phyloP scores from a whole-genome alignment of 148 eudicot species.

The Silene latifolia region DNA sequence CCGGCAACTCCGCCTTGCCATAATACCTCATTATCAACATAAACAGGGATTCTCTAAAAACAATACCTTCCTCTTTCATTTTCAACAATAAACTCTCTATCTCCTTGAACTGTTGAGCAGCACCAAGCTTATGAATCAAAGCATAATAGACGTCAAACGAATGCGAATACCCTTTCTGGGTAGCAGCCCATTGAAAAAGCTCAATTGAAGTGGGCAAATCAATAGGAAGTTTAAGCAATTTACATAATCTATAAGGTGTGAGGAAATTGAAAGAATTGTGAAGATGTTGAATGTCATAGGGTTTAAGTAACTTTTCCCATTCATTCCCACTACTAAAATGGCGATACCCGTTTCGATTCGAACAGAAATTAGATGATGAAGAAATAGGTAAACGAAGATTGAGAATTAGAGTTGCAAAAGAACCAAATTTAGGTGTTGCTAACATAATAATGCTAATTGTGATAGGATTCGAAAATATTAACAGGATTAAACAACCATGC shows the following conservation, averaged over 20 bases:
- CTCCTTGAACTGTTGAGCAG: slow-evolving; percentile 54
- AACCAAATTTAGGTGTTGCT: no score
- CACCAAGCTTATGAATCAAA: slow-evolving; percentile 67
- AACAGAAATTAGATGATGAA: no score
- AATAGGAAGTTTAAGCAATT: slow-evolving; percentile 71
- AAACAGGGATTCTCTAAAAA: slow-evolving; percentile 64
- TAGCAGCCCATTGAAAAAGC: slow-evolving; percentile 68
- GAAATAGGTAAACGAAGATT: no score
- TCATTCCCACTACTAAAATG: slow-evolving; percentile 42
- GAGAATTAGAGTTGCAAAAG: no score
- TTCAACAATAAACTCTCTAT: slow-evolving; percentile 64
- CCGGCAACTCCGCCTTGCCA: slow-evolving; percentile 76
- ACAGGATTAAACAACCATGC: no score
- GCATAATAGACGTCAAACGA: slow-evolving; percentile 76
- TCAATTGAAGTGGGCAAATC: slow-evolving; percentile 75
- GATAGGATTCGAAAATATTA: no score
- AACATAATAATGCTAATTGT: no score
- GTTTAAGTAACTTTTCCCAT: slow-evolving; percentile 79
- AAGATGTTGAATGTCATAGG: slow-evolving; percentile 75
- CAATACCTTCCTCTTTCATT: slow-evolving; percentile 76
- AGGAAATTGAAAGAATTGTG: slow-evolving; percentile 54
- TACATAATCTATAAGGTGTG: slow-evolving; percentile 65
- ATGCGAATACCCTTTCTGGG: slow-evolving; percentile 71
- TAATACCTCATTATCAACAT: slow-evolving; percentile 73
- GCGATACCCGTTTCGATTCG: slow-evolving; percentile 13